Evolutionary conservation across 2,329 filamentous ascomycete species (phyloP).

Genomic region (Diaporthe velutina): DNA sequence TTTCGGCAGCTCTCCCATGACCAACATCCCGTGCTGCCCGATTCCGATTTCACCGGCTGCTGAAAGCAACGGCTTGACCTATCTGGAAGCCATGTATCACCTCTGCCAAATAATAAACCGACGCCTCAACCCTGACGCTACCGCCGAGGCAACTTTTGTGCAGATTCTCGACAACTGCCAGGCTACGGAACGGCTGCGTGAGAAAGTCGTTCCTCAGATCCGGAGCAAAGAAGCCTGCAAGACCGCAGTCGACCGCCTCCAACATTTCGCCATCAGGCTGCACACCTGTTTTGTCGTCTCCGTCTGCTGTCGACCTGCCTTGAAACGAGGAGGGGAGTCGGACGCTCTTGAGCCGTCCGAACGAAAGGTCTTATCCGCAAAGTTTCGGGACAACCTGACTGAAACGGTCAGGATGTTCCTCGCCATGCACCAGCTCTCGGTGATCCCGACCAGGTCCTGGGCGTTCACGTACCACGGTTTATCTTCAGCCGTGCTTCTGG

Average conservation of each 20-base stretch:
- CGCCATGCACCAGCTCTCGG: constrained; percentile 76
- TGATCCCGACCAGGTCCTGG: constrained; percentile 76
- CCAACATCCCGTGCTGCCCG: constrained; percentile 68
- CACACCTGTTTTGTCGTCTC: constrained; percentile 76
- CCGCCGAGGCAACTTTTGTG: constrained; percentile 61
- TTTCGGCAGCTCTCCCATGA: constrained; percentile 68
- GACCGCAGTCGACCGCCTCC: constrained; percentile 72
- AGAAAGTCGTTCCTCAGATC: constrained; percentile 64
- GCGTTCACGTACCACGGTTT: constrained; percentile 77
- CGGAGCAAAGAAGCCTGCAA: constrained; percentile 73
- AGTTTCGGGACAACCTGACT: constrained; percentile 72
- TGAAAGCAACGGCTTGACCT: constrained; percentile 64
- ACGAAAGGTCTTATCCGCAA: constrained; percentile 66
- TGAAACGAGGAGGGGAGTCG: constrained; percentile 65
- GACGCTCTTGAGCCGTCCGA: constrained; percentile 61
- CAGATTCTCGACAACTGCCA: constrained; percentile 71
- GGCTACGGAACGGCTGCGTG: constrained; percentile 65
- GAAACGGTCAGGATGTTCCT: constrained; percentile 78
- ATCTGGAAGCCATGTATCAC: constrained; percentile 75
- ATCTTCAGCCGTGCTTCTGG: constrained; percentile 74
- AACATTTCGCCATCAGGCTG: constrained; percentile 74
- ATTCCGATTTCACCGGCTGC: constrained; percentile 61
- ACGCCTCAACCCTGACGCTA: constrained; percentile 67
- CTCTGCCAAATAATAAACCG: constrained; percentile 72
- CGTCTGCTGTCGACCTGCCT: constrained; percentile 73